These are phyloP conservation scores for Cryptosporidium muris DNA, from an alignment of 169 alveolate genomes.

Conservation along the genomic window DNA sequence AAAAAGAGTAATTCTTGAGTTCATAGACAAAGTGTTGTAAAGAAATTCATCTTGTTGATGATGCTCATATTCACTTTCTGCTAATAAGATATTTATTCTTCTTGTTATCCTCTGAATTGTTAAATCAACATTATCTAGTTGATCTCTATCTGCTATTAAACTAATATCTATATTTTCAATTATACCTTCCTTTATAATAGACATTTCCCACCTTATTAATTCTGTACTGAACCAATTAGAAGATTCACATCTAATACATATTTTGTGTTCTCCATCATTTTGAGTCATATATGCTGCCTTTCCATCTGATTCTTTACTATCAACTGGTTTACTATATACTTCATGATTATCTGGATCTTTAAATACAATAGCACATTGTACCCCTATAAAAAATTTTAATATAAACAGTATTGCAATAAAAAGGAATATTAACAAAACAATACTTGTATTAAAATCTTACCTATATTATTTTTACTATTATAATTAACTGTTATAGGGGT, in stretches of 20 bases:
- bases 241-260: constrained; percentile 76
- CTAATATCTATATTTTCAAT: constrained; percentile 42
- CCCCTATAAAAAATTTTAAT: constrained; percentile 64
- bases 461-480: constrained; percentile 73
- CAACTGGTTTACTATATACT: constrained; percentile 73
- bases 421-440: not conserved
- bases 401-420: not conserved
- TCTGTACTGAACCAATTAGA: constrained; percentile 76
- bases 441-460: constrained; percentile 31
- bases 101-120: constrained; percentile 12
- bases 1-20: constrained; percentile 21
- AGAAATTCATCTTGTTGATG: constrained; percentile 42
- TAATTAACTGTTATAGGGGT: constrained; percentile 73
- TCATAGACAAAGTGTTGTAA: constrained; percentile 32
- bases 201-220: constrained; percentile 75
- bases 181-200: constrained; percentile 72
- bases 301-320: constrained; percentile 71
- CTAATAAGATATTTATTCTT: constrained; percentile 10
- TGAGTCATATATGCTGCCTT: constrained; percentile 73
- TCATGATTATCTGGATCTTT: constrained; percentile 72
- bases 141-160: constrained; percentile 42
- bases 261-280: constrained; percentile 72
- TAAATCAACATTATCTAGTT: constrained; percentile 37
- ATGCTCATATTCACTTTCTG: constrained; percentile 60
- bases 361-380: constrained; percentile 73